These are phyloP conservation scores for Iris pallida DNA, from an alignment of 116 monocot genomes.

Conservation along the genomic window DNA sequence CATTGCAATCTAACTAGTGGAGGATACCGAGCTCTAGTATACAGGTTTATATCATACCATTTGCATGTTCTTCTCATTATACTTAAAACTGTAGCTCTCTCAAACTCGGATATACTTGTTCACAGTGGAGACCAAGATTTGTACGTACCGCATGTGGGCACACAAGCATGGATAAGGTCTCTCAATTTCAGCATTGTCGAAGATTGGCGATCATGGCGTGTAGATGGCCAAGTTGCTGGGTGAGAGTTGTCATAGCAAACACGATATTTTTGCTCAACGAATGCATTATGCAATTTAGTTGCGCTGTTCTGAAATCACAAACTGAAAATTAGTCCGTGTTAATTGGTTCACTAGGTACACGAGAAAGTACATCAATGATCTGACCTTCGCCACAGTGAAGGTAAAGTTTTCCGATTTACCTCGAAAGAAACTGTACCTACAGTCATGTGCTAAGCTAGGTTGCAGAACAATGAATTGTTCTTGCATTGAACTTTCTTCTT, in stretches of 20 bases:
- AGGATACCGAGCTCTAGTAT: conserved; percentile 68
- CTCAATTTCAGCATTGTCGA: conserved; percentile 31
- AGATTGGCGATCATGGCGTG: conserved; percentile 46
- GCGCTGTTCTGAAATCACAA: not conserved
- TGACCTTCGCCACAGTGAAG: conserved; percentile 66
- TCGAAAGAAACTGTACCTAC: not conserved
- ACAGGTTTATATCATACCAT: conserved; percentile 29
- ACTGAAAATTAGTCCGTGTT: not conserved
- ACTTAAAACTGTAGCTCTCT: not conserved
- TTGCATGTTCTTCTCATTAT: not conserved
- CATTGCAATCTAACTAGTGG: conserved; percentile 31
- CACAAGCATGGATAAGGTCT: conserved; percentile 42
- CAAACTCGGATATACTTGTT: not conserved
- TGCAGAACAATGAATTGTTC: not conserved
- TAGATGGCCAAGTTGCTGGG: conserved; percentile 39
- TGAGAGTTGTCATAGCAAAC: conserved; percentile 1
- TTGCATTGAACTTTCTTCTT: not conserved
- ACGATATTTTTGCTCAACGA: too few relatives aligned
- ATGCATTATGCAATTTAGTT: too few relatives aligned
- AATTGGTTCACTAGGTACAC: conserved; percentile 33
- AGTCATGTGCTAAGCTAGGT: not conserved
- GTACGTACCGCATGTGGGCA: conserved; percentile 20
- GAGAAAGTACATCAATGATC: conserved; percentile 40
- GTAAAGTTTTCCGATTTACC: conserved; percentile 11
- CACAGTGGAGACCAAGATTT: conserved; percentile 46